phyloP scores from a whole-genome alignment of 2,329 filamentous ascomycete genomes.

The Dactylellina cionopaga region DNA sequence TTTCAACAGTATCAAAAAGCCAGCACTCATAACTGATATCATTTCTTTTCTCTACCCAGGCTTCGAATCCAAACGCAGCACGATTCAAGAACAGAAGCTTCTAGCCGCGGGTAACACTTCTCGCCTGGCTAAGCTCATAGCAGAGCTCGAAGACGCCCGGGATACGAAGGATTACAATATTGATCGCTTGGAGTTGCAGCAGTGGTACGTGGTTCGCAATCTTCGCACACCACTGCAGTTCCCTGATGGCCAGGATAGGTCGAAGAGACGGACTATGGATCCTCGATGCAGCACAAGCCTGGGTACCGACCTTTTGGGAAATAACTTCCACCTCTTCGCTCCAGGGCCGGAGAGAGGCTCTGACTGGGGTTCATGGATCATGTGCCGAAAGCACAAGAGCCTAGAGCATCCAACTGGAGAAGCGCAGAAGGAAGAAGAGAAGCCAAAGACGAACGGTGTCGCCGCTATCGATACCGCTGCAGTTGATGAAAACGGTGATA shows the following conservation, averaged over 20 bases:
- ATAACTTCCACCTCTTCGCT: constrained; percentile 45
- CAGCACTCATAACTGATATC: background rate
- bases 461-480: background rate
- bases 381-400: constrained; percentile 46
- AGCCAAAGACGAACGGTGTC: constrained; percentile 12
- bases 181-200: constrained; percentile 49
- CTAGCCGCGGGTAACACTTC: constrained; percentile 28
- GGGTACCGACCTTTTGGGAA: constrained; percentile 44
- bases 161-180: constrained; percentile 51
- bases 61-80: constrained; percentile 37
- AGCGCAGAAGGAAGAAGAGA: constrained; percentile 12
- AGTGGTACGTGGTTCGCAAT: constrained; percentile 53
- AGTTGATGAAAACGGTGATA: constrained; percentile 36
- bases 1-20: no score
- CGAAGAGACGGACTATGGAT: constrained; percentile 51
- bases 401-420: constrained; percentile 39
- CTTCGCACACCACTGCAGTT: constrained; percentile 53
- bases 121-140: constrained; percentile 43
- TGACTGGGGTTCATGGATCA: constrained; percentile 49
- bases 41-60: constrained; percentile 1
- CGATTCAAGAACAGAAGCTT: constrained; percentile 38
- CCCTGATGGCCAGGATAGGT: constrained; percentile 52
- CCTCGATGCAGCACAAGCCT: constrained; percentile 48
- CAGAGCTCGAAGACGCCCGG: constrained; percentile 47
- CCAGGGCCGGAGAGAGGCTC: constrained; percentile 45